Base-by-base conservation (phyloP, 176 grass and related monocot species). In the Pontederia crassipes region DNA sequence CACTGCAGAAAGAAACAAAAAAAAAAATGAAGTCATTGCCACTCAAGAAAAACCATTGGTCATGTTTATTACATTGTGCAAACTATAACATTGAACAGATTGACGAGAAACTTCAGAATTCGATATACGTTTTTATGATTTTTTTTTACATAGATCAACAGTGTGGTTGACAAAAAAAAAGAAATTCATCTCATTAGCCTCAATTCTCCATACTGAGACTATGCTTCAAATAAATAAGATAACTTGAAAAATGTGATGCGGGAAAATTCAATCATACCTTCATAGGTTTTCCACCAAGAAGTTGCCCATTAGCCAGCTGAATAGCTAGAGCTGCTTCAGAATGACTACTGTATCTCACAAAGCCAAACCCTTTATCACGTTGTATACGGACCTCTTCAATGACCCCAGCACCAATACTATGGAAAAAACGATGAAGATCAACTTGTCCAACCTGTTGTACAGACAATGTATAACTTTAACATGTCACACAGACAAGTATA, bases 331-430 rank as follows among this genome's bases (percentile, higher is more conserved):
- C 93, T 72, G 93, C 93, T 77, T 97, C 93, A 14, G 89, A 70
- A 76, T 97, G 93, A 64, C 60, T 97, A 58, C 75, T 91, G 79
- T 83, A 97, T 59, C 93, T 82, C 64, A 97, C 93, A 74, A 97
- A 91, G 53, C 93, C 93, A 85, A 97, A 97, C 5, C 93, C 87
- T 76, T 97, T 97, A 62, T 97, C 87, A n/a, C 84, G 81, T 62
- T 89, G 89, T 59, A 90, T 81, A 17, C 93, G 84, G 45, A 97
- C 93, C 47, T 97, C 93, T 70, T 97, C 87, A 68, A 97, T 88
- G 49, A 78, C 89, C 13, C 92, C 92, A 73, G 74, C 83, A 32
- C 75, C 80, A 9, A 97, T 78, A 20, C 70, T 55, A 82, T 97
- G 92, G 61, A 97, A 97, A 61, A 88, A 67, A 13, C 84, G 73